Evolutionary conservation across 495 filamentous ascomycete species (phyloP), one percentile per base, ranked within the genome.

Genomic region (Penicillium salamii): DNA sequence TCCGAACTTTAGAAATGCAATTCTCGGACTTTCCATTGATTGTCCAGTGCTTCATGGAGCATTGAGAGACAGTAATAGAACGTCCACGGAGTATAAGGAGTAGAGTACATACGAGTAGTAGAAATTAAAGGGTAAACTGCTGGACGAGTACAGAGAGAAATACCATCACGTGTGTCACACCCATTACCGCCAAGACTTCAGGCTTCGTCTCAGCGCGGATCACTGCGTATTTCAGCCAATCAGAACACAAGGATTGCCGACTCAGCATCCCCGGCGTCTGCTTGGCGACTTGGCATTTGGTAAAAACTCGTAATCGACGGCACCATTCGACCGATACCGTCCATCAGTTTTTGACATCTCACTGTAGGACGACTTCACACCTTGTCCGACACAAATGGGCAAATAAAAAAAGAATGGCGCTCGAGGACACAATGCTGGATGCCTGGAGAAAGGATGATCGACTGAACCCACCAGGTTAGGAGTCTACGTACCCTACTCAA

Each of bases 221-320:
- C 64, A 57, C 35, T 14, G 18, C 11, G 13, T 7, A 5, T 1
- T 7, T 20, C 11, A 36, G 29, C 63, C 65, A 67, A 67, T 68
- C 19, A 61, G 1, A 7, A 8, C 0, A 1, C 11, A 6, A 14
- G 7, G 0, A 17, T 18, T 26, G 20, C 21, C 35, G 17, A 44
- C 45, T 47, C 28, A 34, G 55, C 54, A 59, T 57, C 56, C 54
- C 57, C 54, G 52, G 23, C 53, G 28, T 47, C 29, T 33, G n/a
- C 68, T 69, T 69, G 68, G 68, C 68, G 39, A 23, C 68, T 71
- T 71, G 68, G 68, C 68, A 37, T 39, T 41, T 46, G 42, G 61
- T 62, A 62, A 59, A 53, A 47, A 59, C 55, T 47, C 37, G 59
- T 57, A 49, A 45, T 42, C 35, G 23, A 21, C 26, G 13, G 49